These are phyloP conservation scores for Myxozyma nipponensis DNA, from an alignment of 805 yeast genomes.

Conservation along the genomic window DNA sequence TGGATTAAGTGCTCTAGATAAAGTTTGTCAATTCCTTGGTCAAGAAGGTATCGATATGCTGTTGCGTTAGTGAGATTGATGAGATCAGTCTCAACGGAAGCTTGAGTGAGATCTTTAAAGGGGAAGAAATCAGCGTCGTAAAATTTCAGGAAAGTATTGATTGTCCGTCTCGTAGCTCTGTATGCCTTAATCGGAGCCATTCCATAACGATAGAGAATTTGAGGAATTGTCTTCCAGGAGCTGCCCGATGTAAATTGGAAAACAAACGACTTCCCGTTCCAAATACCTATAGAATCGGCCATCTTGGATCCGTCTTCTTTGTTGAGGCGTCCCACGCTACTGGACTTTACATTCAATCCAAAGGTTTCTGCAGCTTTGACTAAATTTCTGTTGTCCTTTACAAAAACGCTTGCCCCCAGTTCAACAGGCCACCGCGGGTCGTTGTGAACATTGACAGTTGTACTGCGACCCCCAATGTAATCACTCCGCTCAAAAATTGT, in stretches of 20 bases:
- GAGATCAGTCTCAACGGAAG: slow-evolving; percentile 33
- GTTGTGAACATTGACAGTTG: slow-evolving; percentile 38
- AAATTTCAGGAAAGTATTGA: slow-evolving; percentile 36
- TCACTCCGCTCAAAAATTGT: slow-evolving; percentile 43
- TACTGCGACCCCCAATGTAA: slow-evolving; percentile 48
- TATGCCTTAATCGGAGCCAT: slow-evolving; percentile 32
- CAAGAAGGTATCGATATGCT: slow-evolving; percentile 28
- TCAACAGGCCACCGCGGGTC: slow-evolving; percentile 37
- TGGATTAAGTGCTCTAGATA: slow-evolving; percentile 39
- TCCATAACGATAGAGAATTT: slow-evolving; percentile 37
- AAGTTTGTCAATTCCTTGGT: slow-evolving; percentile 21
- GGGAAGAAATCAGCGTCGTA: slow-evolving; percentile 41
- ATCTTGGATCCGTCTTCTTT: slow-evolving; percentile 24
- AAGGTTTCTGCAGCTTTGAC: slow-evolving; percentile 40
- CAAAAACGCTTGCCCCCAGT: slow-evolving; percentile 48
- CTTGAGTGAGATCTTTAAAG: slow-evolving; percentile 33
- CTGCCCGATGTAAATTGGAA: slow-evolving; percentile 14
- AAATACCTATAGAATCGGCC: slow-evolving; percentile 42
- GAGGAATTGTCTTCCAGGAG: slow-evolving; percentile 23
- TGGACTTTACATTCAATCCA: slow-evolving; percentile 31
- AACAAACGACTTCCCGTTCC: slow-evolving; percentile 19
- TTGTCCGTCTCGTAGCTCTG: slow-evolving; percentile 24
- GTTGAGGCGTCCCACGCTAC: slow-evolving; percentile 23
- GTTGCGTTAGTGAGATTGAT: slow-evolving; percentile 28
- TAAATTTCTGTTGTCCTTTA: slow-evolving; percentile 41